Percentiles rank a stretch among this genome's conserved stretches.
Conservation (phyloP, 1,284 basidiomycete species). For the Bjerkandera adusta region DNA sequence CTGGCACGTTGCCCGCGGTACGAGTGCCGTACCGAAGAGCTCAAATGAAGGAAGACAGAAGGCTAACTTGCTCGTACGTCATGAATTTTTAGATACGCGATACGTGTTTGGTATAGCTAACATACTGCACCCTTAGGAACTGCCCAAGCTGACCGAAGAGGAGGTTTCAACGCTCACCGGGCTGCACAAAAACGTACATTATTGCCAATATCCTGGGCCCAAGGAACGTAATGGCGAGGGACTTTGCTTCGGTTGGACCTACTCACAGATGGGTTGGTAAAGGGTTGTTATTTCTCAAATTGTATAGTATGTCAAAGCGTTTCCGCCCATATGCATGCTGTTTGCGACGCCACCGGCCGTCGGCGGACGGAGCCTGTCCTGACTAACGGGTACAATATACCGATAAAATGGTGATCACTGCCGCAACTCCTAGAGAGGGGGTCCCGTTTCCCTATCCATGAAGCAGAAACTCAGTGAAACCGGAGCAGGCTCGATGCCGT, state of each 20-base stretch:
- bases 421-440: no score
- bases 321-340: no score
- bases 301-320: no score
- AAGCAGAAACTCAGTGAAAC: no score
- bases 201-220: slow-evolving; percentile 1
- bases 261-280: slow-evolving; percentile 9
- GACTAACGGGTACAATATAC: no score
- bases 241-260: slow-evolving; percentile 7
- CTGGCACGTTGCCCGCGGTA: slow-evolving; percentile 44
- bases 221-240: slow-evolving; percentile 2
- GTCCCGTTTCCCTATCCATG: no score
- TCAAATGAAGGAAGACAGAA: slow-evolving; percentile 38
- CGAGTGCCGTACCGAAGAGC: slow-evolving; percentile 40
- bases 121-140: background rate
- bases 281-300: no score
- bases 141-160: slow-evolving; percentile 2
- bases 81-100: no score
- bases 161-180: background rate
- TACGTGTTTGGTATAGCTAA: background rate
- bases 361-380: no score
- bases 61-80: slow-evolving; percentile 41
- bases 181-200: slow-evolving; percentile 5
- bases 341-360: no score
- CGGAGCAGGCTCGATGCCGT: no score
- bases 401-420: no score